phyloP scores from a whole-genome alignment of 2,329 filamentous ascomycete species.

The Beauveria medogensis region DNA sequence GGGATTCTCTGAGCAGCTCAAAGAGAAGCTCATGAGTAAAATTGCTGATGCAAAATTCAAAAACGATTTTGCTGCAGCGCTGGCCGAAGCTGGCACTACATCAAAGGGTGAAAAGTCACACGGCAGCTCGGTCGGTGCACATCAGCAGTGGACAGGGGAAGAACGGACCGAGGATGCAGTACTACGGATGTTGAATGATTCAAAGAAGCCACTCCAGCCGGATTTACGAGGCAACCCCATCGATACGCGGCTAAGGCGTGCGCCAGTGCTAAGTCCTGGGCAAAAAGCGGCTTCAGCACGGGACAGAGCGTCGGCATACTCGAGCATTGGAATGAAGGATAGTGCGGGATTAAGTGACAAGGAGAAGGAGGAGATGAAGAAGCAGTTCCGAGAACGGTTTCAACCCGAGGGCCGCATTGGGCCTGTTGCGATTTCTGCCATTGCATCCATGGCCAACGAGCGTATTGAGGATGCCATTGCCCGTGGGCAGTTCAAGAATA shows the following conservation, averaged over 20 bases:
- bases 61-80: conserved; percentile 39
- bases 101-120: conserved; percentile 21
- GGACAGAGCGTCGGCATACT: conserved; percentile 48
- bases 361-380: conserved; percentile 63
- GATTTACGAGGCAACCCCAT: conserved; percentile 41
- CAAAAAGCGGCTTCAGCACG: conserved; percentile 45
- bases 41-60: conserved; percentile 47
- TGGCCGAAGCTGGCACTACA: conserved; percentile 40
- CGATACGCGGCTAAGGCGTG: conserved; percentile 41
- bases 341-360: conserved; percentile 52
- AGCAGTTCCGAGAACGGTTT: conserved; percentile 76
- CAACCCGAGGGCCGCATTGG: conserved; percentile 61
- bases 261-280: conserved; percentile 32
- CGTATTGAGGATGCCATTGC: conserved; percentile 90
- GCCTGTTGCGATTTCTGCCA: conserved; percentile 68
- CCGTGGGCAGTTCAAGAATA: conserved; percentile 77
- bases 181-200: conserved; percentile 77
- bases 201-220: conserved; percentile 59
- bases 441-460: conserved; percentile 81
- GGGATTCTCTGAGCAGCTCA: conserved; percentile 56
- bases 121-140: neutral
- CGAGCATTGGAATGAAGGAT: conserved; percentile 36
- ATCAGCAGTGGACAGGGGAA: conserved; percentile 63
- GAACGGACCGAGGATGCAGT: conserved; percentile 69
- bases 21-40: conserved; percentile 47